Evolutionary conservation across 805 yeast species (phyloP).

Genomic region (Monosporozyma yasuniensis): DNA sequence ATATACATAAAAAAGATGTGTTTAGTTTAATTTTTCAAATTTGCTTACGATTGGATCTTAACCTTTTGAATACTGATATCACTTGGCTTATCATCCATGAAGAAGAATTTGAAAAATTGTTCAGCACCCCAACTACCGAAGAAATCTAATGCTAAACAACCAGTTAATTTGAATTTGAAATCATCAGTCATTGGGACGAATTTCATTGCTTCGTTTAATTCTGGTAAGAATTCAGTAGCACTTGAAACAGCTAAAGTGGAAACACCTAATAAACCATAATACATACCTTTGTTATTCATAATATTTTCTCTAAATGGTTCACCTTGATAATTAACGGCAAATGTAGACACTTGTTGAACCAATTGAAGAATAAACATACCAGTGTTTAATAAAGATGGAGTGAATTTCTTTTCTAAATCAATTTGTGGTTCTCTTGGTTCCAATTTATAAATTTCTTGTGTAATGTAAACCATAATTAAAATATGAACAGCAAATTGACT

Average conservation of each 20-base stretch:
- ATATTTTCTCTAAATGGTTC: constrained; percentile 91
- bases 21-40: neutral
- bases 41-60: constrained; percentile 2
- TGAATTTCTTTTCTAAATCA: constrained; percentile 81
- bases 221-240: constrained; percentile 90
- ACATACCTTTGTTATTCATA: constrained; percentile 90
- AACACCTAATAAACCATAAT: constrained; percentile 87
- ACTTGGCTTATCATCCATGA: constrained; percentile 85
- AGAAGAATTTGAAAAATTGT: constrained; percentile 67
- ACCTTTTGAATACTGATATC: constrained; percentile 57
- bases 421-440: constrained; percentile 91
- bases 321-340: constrained; percentile 96
- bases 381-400: constrained; percentile 87
- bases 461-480: constrained; percentile 69
- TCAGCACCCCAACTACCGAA: constrained; percentile 72
- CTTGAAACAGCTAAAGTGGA: constrained; percentile 83
- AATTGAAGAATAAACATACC: constrained; percentile 91
- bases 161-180: constrained; percentile 73
- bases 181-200: constrained; percentile 74
- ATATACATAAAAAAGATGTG: neutral
- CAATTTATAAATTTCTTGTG: constrained; percentile 69
- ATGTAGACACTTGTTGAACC: constrained; percentile 94
- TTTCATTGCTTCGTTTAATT: constrained; percentile 82
- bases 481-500: constrained; percentile 96
- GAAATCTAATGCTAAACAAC: constrained; percentile 66